These are phyloP conservation scores for Epithemia pelagica DNA, from an alignment of 108 stramenopile species.

Conservation along the genomic window DNA sequence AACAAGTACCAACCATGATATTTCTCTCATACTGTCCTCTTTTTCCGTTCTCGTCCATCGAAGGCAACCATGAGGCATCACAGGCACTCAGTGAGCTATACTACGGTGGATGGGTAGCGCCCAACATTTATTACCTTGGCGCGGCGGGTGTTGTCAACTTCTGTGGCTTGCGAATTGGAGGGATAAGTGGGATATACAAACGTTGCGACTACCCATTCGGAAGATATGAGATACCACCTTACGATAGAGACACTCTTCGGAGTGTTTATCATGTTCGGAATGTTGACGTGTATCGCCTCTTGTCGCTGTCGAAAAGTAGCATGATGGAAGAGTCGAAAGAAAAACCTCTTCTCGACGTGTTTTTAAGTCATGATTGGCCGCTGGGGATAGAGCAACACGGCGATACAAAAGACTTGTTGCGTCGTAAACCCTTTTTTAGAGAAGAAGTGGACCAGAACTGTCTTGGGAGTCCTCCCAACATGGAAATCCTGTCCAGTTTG, in stretches of 20 bases:
- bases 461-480: constrained; percentile 88
- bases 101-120: constrained; percentile 99
- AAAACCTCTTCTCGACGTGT: constrained; percentile 56
- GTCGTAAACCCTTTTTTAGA: constrained; percentile 78
- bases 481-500: constrained; percentile 68
- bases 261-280: constrained; percentile 92
- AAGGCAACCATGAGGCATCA: constrained; percentile 99
- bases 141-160: constrained; percentile 84
- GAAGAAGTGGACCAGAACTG: constrained; percentile 78
- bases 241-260: constrained; percentile 53
- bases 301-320: constrained; percentile 33
- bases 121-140: constrained; percentile 97
- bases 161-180: constrained; percentile 90
- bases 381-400: constrained; percentile 86
- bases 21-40: too few species aligned
- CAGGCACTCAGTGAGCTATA: constrained; percentile 87
- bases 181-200: constrained; percentile 95
- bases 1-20: too few species aligned
- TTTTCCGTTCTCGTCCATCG: too few species aligned
- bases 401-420: constrained; percentile 53
- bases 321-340: neutral
- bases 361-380: constrained; percentile 98
- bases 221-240: constrained; percentile 84
- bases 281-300: constrained; percentile 80
- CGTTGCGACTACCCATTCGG: constrained; percentile 61